Evolutionary conservation across 148 eudicot genomes (phyloP).

Genomic region (Pharnaceum exiguum): DNA sequence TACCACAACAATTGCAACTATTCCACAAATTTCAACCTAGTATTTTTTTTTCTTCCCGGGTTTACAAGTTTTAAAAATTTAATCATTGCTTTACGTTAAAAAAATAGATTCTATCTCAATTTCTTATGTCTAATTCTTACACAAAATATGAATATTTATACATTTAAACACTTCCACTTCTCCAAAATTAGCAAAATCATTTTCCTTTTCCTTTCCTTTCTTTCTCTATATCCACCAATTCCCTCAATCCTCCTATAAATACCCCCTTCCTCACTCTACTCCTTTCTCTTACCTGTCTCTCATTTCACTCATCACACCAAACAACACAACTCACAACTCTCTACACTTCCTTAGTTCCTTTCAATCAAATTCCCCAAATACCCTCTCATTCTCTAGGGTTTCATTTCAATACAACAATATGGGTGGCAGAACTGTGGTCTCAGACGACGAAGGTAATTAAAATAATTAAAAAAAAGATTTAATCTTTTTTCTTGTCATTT

Average conservation of each 20-base stretch:
- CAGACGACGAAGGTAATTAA: constrained; percentile 69
- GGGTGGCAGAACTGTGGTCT: constrained; percentile 48
- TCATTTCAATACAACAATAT: constrained; percentile 16
- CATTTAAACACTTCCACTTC: background rate
- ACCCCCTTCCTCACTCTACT: constrained; percentile 4
- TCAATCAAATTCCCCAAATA: background rate
- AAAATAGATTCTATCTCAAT: no score
- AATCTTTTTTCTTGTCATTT: background rate
- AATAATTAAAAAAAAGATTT: background rate
- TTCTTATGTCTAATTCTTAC: no score
- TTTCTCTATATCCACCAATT: background rate
- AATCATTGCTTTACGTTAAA: no score
- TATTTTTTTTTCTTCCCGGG: no score
- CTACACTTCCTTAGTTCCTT: background rate
- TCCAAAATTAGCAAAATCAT: no score
- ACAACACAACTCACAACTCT: background rate
- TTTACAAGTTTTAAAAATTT: no score
- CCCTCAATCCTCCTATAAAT: background rate
- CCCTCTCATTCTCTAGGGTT: constrained; percentile 19
- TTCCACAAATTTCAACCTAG: no score
- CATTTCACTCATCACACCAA: background rate
- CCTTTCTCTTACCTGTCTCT: background rate
- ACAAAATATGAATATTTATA: no score
- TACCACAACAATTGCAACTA: no score
- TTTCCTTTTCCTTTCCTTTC: no score